Conservation (phyloP, 768 basidiomycete genomes). For the Hygrophoropsis aurantiaca region DNA sequence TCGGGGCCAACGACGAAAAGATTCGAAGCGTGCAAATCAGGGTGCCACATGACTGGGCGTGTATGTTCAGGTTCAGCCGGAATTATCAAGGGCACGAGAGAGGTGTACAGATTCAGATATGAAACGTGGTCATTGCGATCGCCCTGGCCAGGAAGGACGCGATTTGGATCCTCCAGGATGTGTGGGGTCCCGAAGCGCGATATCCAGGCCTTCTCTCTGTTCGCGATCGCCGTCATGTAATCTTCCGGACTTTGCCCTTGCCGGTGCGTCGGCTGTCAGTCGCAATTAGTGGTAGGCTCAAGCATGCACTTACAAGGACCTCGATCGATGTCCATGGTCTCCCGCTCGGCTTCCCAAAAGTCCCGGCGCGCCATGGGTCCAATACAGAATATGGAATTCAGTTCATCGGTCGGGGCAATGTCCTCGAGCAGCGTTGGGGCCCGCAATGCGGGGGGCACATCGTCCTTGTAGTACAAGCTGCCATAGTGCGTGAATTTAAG, state of each 20-base stretch:
- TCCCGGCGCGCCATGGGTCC: slow-evolving; percentile 28
- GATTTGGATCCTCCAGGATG: slow-evolving; percentile 10
- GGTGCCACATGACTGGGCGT: slow-evolving; percentile 14
- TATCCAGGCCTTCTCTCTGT: slow-evolving; percentile 13
- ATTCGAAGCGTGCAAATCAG: slow-evolving; percentile 12
- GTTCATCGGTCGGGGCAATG: slow-evolving; percentile 8
- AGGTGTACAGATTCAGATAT: neutral
- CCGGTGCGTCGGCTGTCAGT: slow-evolving; percentile 9
- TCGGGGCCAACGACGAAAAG: slow-evolving; percentile 8
- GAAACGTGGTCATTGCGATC: slow-evolving; percentile 11
- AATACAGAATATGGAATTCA: slow-evolving; percentile 23
- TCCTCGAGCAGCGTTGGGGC: slow-evolving; percentile 10
- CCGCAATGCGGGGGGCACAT: slow-evolving; percentile 12
- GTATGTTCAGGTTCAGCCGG: slow-evolving; percentile 7
- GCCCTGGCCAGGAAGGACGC: slow-evolving; percentile 9
- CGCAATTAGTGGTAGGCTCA: slow-evolving; percentile 1
- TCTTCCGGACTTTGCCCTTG: slow-evolving; percentile 13
- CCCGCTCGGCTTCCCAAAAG: slow-evolving; percentile 30
- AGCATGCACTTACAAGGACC: slow-evolving; percentile 32
- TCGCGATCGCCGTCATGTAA: slow-evolving; percentile 15
- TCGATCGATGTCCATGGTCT: slow-evolving; percentile 19
- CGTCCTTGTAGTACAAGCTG: slow-evolving; percentile 35
- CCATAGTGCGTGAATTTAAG: slow-evolving; percentile 31
- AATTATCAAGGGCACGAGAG: slow-evolving; percentile 3
- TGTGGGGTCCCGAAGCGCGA: slow-evolving; percentile 1